A percentile compares a stretch with the other conserved stretches of the same genome.
These are phyloP conservation scores for Trichophyton benhamiae DNA, from an alignment of 2,329 filamentous ascomycete genomes.

Conservation along the genomic window DNA sequence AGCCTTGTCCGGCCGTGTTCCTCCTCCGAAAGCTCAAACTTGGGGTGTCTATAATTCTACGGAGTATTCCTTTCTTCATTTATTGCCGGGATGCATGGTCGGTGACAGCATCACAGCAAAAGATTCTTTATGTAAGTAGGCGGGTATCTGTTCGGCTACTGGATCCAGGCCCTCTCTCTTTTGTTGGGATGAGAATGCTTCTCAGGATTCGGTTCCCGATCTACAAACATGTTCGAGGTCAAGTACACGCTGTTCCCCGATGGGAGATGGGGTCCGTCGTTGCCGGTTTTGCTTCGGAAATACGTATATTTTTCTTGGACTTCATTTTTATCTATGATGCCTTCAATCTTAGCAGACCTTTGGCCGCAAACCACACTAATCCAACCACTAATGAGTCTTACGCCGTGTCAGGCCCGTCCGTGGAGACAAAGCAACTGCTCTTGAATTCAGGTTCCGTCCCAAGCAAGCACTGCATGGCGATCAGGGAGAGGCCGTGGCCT, in stretches of 20 bases:
- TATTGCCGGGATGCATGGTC: no score
- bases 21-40: not conserved
- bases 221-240: not conserved
- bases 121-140: not conserved
- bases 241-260: not conserved
- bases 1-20: not conserved
- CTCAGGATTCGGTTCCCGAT: not conserved
- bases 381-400: not conserved
- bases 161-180: not conserved
- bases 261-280: not conserved
- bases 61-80: no score
- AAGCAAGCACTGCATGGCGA: not conserved
- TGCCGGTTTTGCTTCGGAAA: not conserved
- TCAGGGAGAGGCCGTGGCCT: not conserved
- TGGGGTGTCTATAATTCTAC: no score
- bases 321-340: no score
- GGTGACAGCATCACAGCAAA: not conserved
- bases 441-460: not conserved
- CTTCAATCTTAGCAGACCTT: no score
- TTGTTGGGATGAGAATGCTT: not conserved
- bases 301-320: not conserved
- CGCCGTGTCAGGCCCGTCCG: not conserved
- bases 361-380: not conserved
- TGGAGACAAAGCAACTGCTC: not conserved
- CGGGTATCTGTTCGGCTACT: not conserved